Evolutionary conservation across 345 rosid species (phyloP).

Genomic region (Eucalyptus erythrocorys): DNA sequence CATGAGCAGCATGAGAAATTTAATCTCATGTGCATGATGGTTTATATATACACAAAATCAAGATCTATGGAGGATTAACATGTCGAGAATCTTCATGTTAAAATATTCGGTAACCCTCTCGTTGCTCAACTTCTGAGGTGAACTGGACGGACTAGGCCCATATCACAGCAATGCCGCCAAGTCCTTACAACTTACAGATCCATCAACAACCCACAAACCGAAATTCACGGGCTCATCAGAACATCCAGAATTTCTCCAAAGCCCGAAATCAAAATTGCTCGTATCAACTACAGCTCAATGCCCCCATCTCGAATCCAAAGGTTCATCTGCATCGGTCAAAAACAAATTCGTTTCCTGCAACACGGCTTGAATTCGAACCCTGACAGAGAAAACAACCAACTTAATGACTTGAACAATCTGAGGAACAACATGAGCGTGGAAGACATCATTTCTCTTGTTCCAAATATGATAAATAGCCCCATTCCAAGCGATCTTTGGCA

Average conservation of each 20-base stretch:
- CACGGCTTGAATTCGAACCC: background rate
- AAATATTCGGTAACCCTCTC: fast-evolving
- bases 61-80: background rate
- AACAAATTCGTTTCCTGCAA: background rate
- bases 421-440: background rate
- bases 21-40: background rate
- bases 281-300: background rate
- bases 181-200: too few species aligned
- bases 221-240: too few species aligned
- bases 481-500: background rate
- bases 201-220: too few species aligned
- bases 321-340: background rate
- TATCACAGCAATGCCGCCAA: fast-evolving
- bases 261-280: background rate
- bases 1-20: background rate
- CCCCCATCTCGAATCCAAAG: background rate
- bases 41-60: background rate
- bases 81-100: background rate
- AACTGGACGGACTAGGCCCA: background rate
- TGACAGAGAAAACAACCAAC: background rate
- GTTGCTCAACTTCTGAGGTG: background rate
- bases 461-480: background rate
- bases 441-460: too few species aligned
- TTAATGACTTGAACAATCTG: background rate
- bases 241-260: background rate